phyloP scores from a whole-genome alignment of 1,284 basidiomycete genomes.

The Tilletia setariae region DNA sequence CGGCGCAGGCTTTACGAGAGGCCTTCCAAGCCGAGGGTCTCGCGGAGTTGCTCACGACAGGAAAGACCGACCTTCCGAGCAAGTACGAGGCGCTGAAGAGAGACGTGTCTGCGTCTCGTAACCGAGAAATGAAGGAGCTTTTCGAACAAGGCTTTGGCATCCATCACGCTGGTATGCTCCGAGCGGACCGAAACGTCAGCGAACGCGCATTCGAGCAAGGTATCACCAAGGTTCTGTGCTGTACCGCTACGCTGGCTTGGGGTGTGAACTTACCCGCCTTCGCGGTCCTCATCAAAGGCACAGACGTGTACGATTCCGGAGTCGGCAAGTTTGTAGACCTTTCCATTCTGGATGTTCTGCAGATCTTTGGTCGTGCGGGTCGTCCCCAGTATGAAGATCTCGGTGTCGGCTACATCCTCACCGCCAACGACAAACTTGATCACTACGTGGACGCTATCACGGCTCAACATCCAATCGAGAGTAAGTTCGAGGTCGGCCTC shows the following conservation, averaged over 20 bases:
- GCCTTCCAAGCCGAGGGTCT: slow-evolving; percentile 71
- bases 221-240: slow-evolving; percentile 90
- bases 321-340: slow-evolving; percentile 74
- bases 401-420: slow-evolving; percentile 96
- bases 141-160: slow-evolving; percentile 91
- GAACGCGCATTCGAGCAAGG: slow-evolving; percentile 89
- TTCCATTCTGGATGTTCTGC: slow-evolving; percentile 90
- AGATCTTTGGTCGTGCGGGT: slow-evolving; percentile 93
- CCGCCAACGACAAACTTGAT: slow-evolving; percentile 82
- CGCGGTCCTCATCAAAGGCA: slow-evolving; percentile 95
- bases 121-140: slow-evolving; percentile 94
- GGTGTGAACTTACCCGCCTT: slow-evolving; percentile 99
- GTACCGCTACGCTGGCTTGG: slow-evolving; percentile 98
- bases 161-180: slow-evolving; percentile 97
- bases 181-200: slow-evolving; percentile 90
- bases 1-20: slow-evolving; percentile 80
- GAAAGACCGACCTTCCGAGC: slow-evolving; percentile 26
- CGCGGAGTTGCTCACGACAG: slow-evolving; percentile 65
- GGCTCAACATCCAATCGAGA: slow-evolving; percentile 91
- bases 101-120: slow-evolving; percentile 74
- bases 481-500: slow-evolving; percentile 78
- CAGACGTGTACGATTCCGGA: slow-evolving; percentile 72
- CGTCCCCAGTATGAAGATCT: slow-evolving; percentile 91
- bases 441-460: slow-evolving; percentile 89
- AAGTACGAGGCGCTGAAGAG: slow-evolving; percentile 63